A percentile compares a stretch with the other conserved stretches of the same genome.
phyloP scores from a whole-genome alignment of 129 eudicot genomes.

The Apium graveolens region DNA sequence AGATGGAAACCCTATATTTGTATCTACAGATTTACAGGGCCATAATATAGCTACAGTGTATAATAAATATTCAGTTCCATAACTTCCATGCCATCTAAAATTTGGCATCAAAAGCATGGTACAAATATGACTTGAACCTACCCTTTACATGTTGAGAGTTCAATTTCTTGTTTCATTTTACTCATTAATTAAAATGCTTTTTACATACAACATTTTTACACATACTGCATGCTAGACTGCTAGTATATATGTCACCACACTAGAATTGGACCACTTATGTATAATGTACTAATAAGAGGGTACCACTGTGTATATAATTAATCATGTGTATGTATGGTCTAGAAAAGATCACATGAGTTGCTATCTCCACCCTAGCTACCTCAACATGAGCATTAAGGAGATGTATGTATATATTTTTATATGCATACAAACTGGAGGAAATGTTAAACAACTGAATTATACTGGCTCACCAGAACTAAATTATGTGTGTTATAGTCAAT shows the following conservation, averaged over 20 bases:
- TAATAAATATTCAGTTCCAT: too few species aligned
- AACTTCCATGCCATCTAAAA: neutral
- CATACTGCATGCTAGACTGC: neutral
- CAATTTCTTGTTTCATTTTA: neutral
- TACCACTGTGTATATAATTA: neutral
- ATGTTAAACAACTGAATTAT: neutral
- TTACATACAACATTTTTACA: neutral
- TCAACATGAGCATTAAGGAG: neutral
- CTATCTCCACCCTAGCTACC: neutral
- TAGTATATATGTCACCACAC: conserved; percentile 3
- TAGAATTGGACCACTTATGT: conserved; percentile 1
- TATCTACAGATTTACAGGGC: too few species aligned
- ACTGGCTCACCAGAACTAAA: neutral
- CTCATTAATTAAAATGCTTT: neutral
- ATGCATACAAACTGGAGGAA: neutral
- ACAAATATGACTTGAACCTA: neutral
- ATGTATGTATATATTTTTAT: neutral
- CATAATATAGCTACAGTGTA: too few species aligned
- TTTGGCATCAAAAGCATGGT: neutral
- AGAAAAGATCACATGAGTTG: conserved; percentile 1
- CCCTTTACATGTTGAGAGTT: neutral
- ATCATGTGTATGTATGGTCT: conserved; percentile 1
- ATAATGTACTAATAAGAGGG: neutral
- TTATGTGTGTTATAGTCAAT: neutral
- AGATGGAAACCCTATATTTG: neutral